These are phyloP conservation scores for Crotalaria pallida DNA, from an alignment of 306 rosid genomes.

Conservation along the genomic window DNA sequence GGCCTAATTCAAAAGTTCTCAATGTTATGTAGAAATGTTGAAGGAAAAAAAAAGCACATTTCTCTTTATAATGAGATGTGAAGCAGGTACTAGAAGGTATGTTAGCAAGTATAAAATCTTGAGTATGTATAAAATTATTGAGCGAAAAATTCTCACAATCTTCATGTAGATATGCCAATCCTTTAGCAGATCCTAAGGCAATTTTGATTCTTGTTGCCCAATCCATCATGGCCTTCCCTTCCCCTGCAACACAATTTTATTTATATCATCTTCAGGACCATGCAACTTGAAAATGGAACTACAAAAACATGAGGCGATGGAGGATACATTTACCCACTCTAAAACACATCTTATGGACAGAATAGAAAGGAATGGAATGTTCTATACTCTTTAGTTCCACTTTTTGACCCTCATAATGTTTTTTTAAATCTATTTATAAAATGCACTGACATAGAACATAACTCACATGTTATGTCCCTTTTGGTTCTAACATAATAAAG, in stretches of 20 bases:
- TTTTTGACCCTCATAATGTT: too few relatives aligned
- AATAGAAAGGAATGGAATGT: too few relatives aligned
- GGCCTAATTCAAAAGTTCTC: too few relatives aligned
- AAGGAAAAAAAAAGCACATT: too few relatives aligned
- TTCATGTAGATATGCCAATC: conserved; percentile 56
- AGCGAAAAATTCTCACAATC: conserved; percentile 39
- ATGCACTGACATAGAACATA: too few relatives aligned
- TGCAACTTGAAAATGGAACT: neutral
- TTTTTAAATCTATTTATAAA: too few relatives aligned
- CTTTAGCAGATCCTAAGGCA: conserved; percentile 51
- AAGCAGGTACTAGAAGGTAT: neutral
- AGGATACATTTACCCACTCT: too few relatives aligned
- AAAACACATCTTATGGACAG: too few relatives aligned
- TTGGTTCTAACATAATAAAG: too few relatives aligned
- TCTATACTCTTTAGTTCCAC: too few relatives aligned
- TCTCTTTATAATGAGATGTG: neutral
- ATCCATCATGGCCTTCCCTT: conserved; percentile 28
- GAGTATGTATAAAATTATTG: neutral
- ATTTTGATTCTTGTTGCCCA: conserved; percentile 44
- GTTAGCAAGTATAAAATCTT: neutral
- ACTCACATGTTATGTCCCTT: too few relatives aligned
- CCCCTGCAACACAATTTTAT: conserved; percentile 29
- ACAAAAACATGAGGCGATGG: neutral
- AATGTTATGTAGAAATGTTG: too few relatives aligned
- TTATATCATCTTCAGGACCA: neutral